A percentile compares a stretch with the other conserved stretches of the same genome.
Conservation (phyloP, 106 monocot genomes). For the Platanthera zijinensis region DNA sequence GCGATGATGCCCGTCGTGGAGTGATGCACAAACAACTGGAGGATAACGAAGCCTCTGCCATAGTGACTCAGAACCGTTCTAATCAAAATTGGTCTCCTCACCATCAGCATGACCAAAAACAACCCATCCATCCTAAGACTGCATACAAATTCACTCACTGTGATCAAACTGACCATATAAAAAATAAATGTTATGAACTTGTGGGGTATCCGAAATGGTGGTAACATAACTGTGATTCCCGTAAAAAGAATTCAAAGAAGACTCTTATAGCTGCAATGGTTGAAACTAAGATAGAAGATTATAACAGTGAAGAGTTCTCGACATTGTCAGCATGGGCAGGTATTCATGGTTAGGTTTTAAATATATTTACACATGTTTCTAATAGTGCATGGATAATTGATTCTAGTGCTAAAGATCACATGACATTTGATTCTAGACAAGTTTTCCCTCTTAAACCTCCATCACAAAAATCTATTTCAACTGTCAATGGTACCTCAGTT, state of each 20-base stretch:
- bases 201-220: too few relatives aligned
- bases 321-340: neutral
- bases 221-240: too few relatives aligned
- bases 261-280: too few relatives aligned
- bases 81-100: neutral
- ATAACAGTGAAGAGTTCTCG: neutral
- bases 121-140: neutral
- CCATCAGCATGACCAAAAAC: neutral
- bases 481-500: neutral
- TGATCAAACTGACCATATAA: too few relatives aligned
- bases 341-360: neutral
- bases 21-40: neutral
- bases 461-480: neutral
- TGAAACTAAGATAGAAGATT: neutral
- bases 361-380: neutral
- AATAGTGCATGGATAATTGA: slow-evolving; percentile 10
- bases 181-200: too few relatives aligned
- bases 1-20: neutral
- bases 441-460: slow-evolving; percentile 6
- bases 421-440: slow-evolving; percentile 8
- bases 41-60: neutral
- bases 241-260: too few relatives aligned
- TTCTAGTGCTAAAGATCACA: slow-evolving; percentile 1
- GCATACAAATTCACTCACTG: neutral
- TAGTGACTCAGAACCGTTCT: neutral